Base-by-base conservation (phyloP, 108 stramenopile species). In the Nitzschia sp. region DNA sequence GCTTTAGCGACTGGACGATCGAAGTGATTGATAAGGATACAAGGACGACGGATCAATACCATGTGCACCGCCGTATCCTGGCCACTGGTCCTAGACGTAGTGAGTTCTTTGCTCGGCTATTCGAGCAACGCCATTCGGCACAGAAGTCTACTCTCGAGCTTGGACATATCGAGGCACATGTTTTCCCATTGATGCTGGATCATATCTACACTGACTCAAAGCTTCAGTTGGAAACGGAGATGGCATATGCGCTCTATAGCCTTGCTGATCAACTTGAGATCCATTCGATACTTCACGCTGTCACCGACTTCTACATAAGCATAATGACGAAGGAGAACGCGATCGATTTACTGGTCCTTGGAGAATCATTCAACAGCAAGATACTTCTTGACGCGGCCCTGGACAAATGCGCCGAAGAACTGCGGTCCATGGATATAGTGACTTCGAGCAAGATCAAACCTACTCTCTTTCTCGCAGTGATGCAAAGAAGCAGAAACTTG, bases 1-100 rank as follows among this genome's bases (percentile, higher is more conserved):
- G 75, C 38, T 69, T 77, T 25, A 80, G 80, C 55, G 84, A 85
- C 51, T 85, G 80, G 78, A 76, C 64, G 4, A 71, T 85, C 24
- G 75, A 76, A 45, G 60, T 76, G 9, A 38, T 70, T 18, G 17
- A 19, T 6, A 56, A 54, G 23, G 75, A 61, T 3, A 73, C 48
- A 2, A 29, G 24, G 0, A 26, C 19, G 6, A 35, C 5, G 8
- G 58, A 67, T 23, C 30, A 28, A 1, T 86, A 83, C 61, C 56
- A 83, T 59, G 77, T 83, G 0, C 85, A 86, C 59, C 82, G 78
- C 31, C 54, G 56, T 13, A 64, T 78, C 18, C 74, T 86, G 28
- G 81, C 73, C n/a, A 64, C 78, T 36, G 85, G 85, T 24, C 82
- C 82, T 3, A 56, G 62, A 59, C 56, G 64, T 25, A 69, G 69